These are phyloP conservation scores for Pseudohyphozyma bogoriensis DNA, from an alignment of 768 basidiomycete genomes.

Conservation along the genomic window DNA sequence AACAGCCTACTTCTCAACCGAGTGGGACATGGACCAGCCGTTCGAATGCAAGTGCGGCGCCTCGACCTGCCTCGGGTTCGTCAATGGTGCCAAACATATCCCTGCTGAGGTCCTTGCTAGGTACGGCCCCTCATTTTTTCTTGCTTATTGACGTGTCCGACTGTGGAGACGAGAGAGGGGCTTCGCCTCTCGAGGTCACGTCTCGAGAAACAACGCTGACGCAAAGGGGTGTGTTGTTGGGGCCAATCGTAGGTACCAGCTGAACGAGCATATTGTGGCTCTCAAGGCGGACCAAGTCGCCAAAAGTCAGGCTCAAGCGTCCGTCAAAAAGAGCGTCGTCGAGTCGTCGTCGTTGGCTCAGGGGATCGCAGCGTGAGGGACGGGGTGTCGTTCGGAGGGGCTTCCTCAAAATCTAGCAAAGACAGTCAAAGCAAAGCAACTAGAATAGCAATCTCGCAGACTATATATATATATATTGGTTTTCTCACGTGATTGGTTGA, in stretches of 20 bases:
- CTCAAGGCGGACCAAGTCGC: constrained; percentile 13
- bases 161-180: not conserved
- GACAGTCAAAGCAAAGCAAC: too few relatives aligned
- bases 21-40: constrained; percentile 59
- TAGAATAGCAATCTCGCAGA: too few relatives aligned
- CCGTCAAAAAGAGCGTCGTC: too few relatives aligned
- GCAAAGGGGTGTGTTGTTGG: too few relatives aligned
- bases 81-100: constrained; percentile 27
- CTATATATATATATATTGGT: too few relatives aligned
- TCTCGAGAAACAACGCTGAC: not conserved
- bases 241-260: constrained; percentile 14
- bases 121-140: not conserved
- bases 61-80: constrained; percentile 19
- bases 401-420: too few relatives aligned
- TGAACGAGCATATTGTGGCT: constrained; percentile 23
- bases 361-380: too few relatives aligned
- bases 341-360: too few relatives aligned
- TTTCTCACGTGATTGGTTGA: too few relatives aligned
- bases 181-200: too few relatives aligned
- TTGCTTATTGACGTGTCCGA: not conserved
- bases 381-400: too few relatives aligned
- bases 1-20: constrained; percentile 61
- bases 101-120: constrained; percentile 4
- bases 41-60: constrained; percentile 51
- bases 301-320: too few relatives aligned